Conservation (phyloP, 139 green algal genomes). For the Chara braunii region DNA sequence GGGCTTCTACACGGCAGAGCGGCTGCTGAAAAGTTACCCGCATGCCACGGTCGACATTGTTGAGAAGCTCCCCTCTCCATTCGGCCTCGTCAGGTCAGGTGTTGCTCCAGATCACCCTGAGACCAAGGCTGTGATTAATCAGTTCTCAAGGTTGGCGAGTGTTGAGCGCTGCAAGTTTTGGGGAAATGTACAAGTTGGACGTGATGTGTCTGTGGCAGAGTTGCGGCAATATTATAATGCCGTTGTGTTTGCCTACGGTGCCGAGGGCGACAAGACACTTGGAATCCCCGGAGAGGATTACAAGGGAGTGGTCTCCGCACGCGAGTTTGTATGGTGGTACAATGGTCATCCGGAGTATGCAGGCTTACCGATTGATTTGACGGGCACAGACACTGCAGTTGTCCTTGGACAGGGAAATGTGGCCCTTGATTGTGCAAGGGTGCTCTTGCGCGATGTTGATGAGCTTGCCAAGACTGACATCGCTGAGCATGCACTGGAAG, state of each 20-base stretch:
- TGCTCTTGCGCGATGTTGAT: conserved; percentile 62
- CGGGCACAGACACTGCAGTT: conserved; percentile 19
- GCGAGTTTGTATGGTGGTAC: conserved; percentile 98
- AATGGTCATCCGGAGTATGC: conserved; percentile 84
- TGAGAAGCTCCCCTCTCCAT: conserved; percentile 85
- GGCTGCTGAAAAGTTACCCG: conserved; percentile 29
- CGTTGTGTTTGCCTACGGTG: conserved; percentile 79
- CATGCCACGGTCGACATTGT: conserved; percentile 40
- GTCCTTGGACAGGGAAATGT: conserved; percentile 75
- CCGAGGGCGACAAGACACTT: conserved; percentile 73
- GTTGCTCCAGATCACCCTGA: conserved; percentile 93
- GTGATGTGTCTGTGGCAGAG: conserved; percentile 58
- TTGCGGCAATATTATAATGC: conserved; percentile 66
- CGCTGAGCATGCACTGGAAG: conserved; percentile 50
- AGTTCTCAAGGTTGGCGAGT: conserved; percentile 60
- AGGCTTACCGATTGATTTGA: conserved; percentile 20
- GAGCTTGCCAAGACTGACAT: conserved; percentile 74
- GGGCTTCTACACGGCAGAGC: conserved; percentile 38
- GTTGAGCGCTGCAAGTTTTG: conserved; percentile 52
- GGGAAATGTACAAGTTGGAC: conserved; percentile 71
- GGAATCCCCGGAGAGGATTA: conserved; percentile 66
- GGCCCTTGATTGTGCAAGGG: conserved; percentile 82
- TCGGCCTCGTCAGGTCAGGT: conserved; percentile 81
- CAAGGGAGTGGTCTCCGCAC: conserved; percentile 61
- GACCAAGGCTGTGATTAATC: conserved; percentile 88